phyloP scores from a whole-genome alignment of 1,139 yeast genomes.

The Yamadazyma spencermartinsiae region DNA sequence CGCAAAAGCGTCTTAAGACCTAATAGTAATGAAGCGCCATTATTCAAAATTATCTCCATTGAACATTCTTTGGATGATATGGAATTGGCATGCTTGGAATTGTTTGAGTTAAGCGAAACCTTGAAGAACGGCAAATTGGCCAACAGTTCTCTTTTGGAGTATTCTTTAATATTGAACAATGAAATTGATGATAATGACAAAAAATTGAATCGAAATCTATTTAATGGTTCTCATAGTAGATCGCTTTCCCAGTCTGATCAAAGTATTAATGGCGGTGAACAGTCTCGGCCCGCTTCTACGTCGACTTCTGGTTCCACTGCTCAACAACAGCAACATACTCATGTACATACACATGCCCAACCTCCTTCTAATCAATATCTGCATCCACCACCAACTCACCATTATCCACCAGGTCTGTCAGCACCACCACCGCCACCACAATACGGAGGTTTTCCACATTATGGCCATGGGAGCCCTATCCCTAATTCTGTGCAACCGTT shows the following conservation, averaged over 20 bases:
- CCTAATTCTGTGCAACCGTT: background rate
- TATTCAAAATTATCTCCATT: slow-evolving; percentile 18
- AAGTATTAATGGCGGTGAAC: slow-evolving; percentile 1
- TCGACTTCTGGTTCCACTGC: background rate
- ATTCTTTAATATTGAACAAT: slow-evolving; percentile 7
- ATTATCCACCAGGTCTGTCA: background rate
- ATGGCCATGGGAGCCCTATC: slow-evolving; percentile 1
- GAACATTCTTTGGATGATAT: slow-evolving; percentile 26
- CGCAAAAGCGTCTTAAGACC: slow-evolving; percentile 7
- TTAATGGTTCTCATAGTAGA: background rate
- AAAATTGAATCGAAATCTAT: background rate
- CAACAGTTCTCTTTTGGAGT: slow-evolving; percentile 14
- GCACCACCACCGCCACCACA: background rate
- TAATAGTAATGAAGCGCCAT: slow-evolving; percentile 14
- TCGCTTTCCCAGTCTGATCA: background rate
- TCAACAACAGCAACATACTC: background rate
- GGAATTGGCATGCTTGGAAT: slow-evolving; percentile 30
- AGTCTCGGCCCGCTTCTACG: background rate
- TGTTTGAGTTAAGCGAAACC: slow-evolving; percentile 35
- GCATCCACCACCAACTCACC: background rate
- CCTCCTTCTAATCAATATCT: background rate
- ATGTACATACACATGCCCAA: background rate
- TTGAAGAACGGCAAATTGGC: slow-evolving; percentile 30
- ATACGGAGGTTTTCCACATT: too few relatives aligned
- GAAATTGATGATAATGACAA: slow-evolving; percentile 3